Evolutionary conservation across 495 filamentous ascomycete species (phyloP), one percentile per base, ranked within the genome.

Genomic region (Sporormia fimetaria): DNA sequence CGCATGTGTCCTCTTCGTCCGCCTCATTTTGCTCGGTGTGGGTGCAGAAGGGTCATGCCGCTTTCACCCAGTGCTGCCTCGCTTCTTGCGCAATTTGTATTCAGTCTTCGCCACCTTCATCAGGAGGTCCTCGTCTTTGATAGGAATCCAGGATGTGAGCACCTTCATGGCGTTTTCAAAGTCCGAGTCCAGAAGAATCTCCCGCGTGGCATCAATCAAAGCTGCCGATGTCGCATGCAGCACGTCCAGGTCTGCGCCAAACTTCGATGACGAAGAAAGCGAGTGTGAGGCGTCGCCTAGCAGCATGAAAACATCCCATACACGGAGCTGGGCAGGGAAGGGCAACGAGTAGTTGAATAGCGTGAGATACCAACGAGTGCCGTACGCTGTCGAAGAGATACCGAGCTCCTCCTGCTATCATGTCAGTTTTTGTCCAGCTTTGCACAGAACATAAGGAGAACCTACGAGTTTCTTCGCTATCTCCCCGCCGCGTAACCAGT

Each of bases 91-190:
- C 53, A 76, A 66, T 62, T 81, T 90, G 78, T 83, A 98, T 65
- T 95, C 90, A 12, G 83, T 74, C 56, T 83, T 78, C n/a, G 85
- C 76, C 15, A 99, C 87, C 44, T 80, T 78, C 85, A 99, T 94
- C 51, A 99, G 70, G 24, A 94, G 58, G 56, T 99, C 90, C 59
- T 92, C 83, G 46, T 96, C 92, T 62, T 82, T 83, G 52, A 99
- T 81, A 9, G 92, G 92, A 25, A 99, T 78, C 81, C 84, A 95
- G 41, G 81, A 84, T 26, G 90, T 99, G 44, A 99, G 72, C 18
- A 90, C 82, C 63, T 95, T 95, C 90, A 99, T 99, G 10, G 80
- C 79, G 53, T 93, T 92, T 61, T 99, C 90, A 55, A 99, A 99
- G 52, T 96, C 90, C 4, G 81, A 83, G 48, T 94, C 87, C 1